Conservation (phyloP, 139 green algal genomes). For the Chlorella vulgaris region DNA sequence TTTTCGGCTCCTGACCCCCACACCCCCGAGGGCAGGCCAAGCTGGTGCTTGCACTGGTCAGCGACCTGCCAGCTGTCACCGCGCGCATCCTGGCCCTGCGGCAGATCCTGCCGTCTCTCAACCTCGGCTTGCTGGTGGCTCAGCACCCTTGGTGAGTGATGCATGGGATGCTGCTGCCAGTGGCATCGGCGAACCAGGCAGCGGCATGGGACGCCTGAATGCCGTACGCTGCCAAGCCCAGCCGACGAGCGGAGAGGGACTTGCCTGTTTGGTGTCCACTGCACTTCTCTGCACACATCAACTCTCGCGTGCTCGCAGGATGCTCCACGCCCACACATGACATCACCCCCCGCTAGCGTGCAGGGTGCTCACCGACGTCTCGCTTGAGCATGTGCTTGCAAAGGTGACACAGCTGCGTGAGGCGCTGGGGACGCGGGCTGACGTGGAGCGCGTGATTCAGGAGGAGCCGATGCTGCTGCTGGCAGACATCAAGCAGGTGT, state of each 20-base stretch:
- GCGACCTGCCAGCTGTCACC: neutral
- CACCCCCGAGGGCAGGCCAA: neutral
- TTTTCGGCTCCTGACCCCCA: too few species aligned
- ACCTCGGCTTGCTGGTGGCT: conserved; percentile 34
- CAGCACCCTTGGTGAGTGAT: conserved; percentile 24
- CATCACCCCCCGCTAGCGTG: neutral
- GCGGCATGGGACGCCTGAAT: too few species aligned
- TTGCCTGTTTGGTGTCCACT: too few species aligned
- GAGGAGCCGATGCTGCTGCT: conserved; percentile 44
- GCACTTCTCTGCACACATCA: too few species aligned
- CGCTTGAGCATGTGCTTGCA: neutral
- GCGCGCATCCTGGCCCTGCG: conserved; percentile 38
- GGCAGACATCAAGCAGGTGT: neutral
- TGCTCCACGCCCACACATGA: too few species aligned
- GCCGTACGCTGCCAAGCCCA: too few species aligned
- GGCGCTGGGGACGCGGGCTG: neutral
- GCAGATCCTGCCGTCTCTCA: conserved; percentile 17
- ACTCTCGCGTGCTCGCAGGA: too few species aligned
- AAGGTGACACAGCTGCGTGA: conserved; percentile 18
- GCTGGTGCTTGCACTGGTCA: conserved; percentile 13
- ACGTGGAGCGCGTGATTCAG: conserved; percentile 37
- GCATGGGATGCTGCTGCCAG: too few species aligned
- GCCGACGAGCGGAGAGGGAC: too few species aligned
- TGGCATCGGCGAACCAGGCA: too few species aligned
- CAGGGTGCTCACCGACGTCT: neutral